Conservation (phyloP, 306 rosid genomes). For the Cicer chorassanicum region DNA sequence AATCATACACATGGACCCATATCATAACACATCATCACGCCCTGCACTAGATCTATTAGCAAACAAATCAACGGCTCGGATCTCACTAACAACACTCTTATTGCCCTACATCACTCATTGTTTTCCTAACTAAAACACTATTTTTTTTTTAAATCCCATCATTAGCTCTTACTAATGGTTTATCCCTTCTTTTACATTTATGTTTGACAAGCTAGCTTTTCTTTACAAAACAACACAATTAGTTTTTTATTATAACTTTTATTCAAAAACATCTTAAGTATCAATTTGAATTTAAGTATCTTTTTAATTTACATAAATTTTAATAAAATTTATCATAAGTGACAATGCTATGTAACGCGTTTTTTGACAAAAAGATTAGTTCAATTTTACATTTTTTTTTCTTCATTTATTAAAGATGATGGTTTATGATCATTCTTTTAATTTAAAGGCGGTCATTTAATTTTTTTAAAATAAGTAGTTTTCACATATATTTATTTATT, state of each 20-base stretch:
- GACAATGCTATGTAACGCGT: too few species aligned
- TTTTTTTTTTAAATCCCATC: not conserved
- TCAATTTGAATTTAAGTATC: too few species aligned
- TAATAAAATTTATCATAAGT: too few species aligned
- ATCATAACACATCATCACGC: slow-evolving; percentile 29
- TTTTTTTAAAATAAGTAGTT: too few species aligned
- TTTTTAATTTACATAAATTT: too few species aligned
- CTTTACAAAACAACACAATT: not conserved
- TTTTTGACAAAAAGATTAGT: too few species aligned
- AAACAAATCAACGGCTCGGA: slow-evolving; percentile 38
- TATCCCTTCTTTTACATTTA: slow-evolving; percentile 5
- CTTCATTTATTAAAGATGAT: too few species aligned
- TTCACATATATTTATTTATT: too few species aligned
- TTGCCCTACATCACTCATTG: slow-evolving; percentile 43
- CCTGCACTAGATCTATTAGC: slow-evolving; percentile 9
- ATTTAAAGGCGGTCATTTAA: too few species aligned
- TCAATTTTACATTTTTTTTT: too few species aligned
- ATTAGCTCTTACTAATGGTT: slow-evolving; percentile 9
- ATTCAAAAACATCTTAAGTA: too few species aligned
- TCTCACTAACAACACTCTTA: slow-evolving; percentile 22
- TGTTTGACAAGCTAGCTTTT: slow-evolving; percentile 6
- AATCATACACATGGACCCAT: slow-evolving; percentile 38
- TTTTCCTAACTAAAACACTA: slow-evolving; percentile 29
- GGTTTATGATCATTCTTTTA: too few species aligned
- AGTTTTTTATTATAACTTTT: not conserved